Percentiles rank a stretch among this genome's conserved stretches.
Conservation (phyloP, 179 eudicot species). For the Beta lomatogona region DNA sequence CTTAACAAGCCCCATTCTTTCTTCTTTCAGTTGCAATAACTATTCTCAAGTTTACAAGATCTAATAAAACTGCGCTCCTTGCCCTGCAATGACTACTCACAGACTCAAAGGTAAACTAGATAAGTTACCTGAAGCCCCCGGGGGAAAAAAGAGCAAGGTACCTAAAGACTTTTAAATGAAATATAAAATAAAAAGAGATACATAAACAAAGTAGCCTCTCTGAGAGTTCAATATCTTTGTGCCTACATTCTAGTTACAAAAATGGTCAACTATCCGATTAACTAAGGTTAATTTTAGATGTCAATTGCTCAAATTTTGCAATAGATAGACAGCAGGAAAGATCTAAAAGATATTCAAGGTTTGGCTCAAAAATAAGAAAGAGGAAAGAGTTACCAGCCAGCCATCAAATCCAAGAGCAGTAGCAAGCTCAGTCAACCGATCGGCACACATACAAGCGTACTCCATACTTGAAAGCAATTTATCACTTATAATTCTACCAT, state of each 20-base stretch:
- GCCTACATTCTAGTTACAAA: not conserved
- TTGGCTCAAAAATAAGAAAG: not conserved
- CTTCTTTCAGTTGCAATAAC: not conserved
- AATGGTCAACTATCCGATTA: not conserved
- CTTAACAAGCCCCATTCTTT: slow-evolving; percentile 7
- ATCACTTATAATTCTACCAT: slow-evolving; percentile 57
- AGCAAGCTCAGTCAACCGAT: slow-evolving; percentile 83
- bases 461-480: slow-evolving; percentile 58
- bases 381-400: slow-evolving; percentile 74
- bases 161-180: too few species aligned
- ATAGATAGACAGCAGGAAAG: too few species aligned
- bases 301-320: not conserved
- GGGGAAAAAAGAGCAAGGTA: too few species aligned
- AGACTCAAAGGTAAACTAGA: not conserved
- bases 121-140: not conserved
- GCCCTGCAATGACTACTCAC: not conserved
- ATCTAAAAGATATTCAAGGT: too few species aligned
- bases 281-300: not conserved
- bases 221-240: not conserved
- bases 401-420: slow-evolving; percentile 88
- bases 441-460: slow-evolving; percentile 78
- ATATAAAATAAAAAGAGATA: not conserved
- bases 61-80: not conserved
- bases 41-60: not conserved
- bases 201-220: not conserved